Evolutionary conservation across 257 asterid species (phyloP), one percentile per base, ranked within the genome.

Genomic region (Ballota nigra): DNA sequence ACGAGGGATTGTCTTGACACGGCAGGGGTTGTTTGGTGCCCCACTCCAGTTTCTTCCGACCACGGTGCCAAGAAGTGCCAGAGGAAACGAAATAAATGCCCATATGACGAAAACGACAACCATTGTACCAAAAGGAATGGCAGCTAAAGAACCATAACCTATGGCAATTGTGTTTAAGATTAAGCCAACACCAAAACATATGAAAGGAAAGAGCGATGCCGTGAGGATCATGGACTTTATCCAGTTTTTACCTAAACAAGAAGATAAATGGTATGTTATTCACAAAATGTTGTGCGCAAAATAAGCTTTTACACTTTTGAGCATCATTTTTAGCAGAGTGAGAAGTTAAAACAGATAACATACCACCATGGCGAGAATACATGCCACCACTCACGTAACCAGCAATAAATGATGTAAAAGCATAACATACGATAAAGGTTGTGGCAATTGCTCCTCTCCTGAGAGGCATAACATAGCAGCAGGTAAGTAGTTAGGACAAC

Each of bases 361-460:
- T 86, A 92, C 98, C 98, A 38, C 92, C 97, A 79, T 80, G 64
- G 73, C 91, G 95, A 5, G 90, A 88, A 72, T 92, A 89, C 89
- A 92, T 83, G 83, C 96, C 96, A 26, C 92, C 96, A 66, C 96
- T 92, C 71, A 87, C 89, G 69, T 90, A 88, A 68, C 98, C 98
- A 20, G 97, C 89, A 61, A 92, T 86, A 79, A 90, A 89, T 6
- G 98, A 90, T 49, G 98, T 92, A 68, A 92, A 84, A 66, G 92
- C 96, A 67, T 92, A 92, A 68, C 97, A 89, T 23, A 89, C 85
- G 20, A 92, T 84, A 59, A 92, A 92, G 63, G 91, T 83, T n/a
- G 95, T 89, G 70, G 81, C 84, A 74, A 90, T 88, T 51, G 94
- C 92, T 86, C 98, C 97, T 81, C 97, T 82, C 98, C 98, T 92